phyloP scores from a whole-genome alignment of 495 filamentous ascomycete species.

The Hypoxylon rickii region DNA sequence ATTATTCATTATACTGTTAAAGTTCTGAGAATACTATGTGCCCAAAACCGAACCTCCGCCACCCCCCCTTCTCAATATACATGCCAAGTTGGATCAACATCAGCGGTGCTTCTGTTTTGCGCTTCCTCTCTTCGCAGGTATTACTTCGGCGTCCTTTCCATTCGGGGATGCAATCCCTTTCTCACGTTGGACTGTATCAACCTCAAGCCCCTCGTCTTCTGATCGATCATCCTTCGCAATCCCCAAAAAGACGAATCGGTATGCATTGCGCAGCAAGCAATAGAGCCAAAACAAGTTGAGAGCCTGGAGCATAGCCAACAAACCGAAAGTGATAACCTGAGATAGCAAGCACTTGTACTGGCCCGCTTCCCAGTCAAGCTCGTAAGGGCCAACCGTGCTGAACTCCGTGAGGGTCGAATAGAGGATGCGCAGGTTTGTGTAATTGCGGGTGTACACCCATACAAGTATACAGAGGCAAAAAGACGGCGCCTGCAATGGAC shows the following conservation, averaged over 20 bases:
- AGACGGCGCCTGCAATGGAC: slow-evolving; percentile 72
- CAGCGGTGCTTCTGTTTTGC: neutral
- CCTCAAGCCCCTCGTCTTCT: slow-evolving; percentile 52
- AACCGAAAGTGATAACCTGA: slow-evolving; percentile 67
- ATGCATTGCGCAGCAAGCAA: slow-evolving; percentile 72
- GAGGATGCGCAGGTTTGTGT: slow-evolving; percentile 85
- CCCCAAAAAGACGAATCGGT: slow-evolving; percentile 52
- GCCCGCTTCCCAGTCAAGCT: slow-evolving; percentile 77
- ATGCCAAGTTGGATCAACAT: no score
- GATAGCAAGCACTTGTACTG: slow-evolving; percentile 81
- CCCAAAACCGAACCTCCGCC: no score
- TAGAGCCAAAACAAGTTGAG: slow-evolving; percentile 87
- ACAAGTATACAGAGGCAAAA: slow-evolving; percentile 77
- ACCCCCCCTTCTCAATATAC: no score
- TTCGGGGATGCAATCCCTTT: neutral
- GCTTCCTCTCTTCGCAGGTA: neutral
- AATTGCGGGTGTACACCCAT: slow-evolving; percentile 94
- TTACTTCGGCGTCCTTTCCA: neutral
- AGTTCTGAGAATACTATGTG: no score
- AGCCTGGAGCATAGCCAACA: slow-evolving; percentile 74
- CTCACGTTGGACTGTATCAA: slow-evolving; percentile 14
- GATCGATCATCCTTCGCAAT: slow-evolving; percentile 55
- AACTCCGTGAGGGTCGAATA: slow-evolving; percentile 83
- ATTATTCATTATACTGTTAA: no score
- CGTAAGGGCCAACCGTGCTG: slow-evolving; percentile 81